Conservation (phyloP, 495 filamentous ascomycete species). For the Cetradonia linearis region DNA sequence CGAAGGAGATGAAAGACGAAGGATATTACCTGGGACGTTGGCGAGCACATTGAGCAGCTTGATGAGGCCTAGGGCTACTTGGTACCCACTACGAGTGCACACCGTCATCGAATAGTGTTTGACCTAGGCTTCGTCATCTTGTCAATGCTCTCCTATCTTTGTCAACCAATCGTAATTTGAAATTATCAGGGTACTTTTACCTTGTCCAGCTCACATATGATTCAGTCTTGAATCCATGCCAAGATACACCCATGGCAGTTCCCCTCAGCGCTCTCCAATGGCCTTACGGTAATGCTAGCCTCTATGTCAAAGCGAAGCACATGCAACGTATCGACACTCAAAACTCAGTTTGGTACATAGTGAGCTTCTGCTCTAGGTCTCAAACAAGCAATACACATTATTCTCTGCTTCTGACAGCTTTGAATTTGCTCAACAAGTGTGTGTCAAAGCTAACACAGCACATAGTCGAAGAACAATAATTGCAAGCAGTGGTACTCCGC, state of each 20-base stretch:
- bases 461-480: background rate
- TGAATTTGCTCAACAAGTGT: no score
- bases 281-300: background rate
- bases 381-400: background rate
- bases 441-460: background rate
- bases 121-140: background rate
- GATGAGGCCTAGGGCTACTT: background rate
- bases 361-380: background rate
- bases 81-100: background rate
- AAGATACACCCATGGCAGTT: background rate
- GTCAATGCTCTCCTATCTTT: background rate
- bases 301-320: background rate
- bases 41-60: background rate
- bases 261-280: background rate
- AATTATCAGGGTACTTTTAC: no score
- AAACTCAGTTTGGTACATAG: background rate
- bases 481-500: background rate
- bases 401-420: background rate
- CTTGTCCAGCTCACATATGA: background rate
- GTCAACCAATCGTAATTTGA: background rate
- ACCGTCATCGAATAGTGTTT: background rate
- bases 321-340: background rate
- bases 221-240: background rate
- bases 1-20: background rate
- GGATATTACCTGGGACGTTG: background rate